phyloP scores from a whole-genome alignment of 2,329 filamentous ascomycete species.

The Penicillium occitanis region DNA sequence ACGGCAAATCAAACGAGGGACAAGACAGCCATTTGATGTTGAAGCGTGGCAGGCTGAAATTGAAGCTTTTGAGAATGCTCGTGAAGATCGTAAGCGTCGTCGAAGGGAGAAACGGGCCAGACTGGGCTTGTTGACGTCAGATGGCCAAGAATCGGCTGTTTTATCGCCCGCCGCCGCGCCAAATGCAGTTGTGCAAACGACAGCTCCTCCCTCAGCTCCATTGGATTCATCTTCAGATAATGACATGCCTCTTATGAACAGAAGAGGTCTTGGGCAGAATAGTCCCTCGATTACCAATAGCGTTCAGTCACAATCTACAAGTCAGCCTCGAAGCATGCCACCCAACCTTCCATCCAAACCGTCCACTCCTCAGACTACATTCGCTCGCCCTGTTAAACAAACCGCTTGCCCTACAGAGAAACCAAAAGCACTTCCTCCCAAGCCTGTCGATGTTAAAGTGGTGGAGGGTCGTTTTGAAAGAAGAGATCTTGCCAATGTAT shows the following conservation, averaged over 20 bases:
- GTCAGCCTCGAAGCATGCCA: neutral
- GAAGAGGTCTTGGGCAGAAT: neutral
- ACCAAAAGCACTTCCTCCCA: neutral
- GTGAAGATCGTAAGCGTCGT: slow-evolving; percentile 28
- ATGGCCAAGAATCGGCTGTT: neutral
- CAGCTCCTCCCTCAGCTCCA: neutral
- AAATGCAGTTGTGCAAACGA: neutral
- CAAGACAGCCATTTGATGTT: slow-evolving; percentile 35
- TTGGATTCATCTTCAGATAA: neutral
- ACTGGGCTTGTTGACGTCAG: slow-evolving; percentile 22
- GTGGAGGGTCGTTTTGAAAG: slow-evolving; percentile 6
- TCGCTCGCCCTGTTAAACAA: neutral
- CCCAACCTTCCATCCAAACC: neutral
- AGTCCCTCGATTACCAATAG: neutral
- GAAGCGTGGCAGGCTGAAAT: slow-evolving; percentile 32
- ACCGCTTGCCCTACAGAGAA: neutral
- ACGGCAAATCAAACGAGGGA: slow-evolving; percentile 32
- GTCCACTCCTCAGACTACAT: neutral
- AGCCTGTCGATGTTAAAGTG: slow-evolving; percentile 13
- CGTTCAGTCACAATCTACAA: neutral
- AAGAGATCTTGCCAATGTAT: slow-evolving; percentile 8
- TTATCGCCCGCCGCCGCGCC: neutral
- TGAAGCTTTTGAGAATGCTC: slow-evolving; percentile 25
- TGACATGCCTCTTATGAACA: neutral
- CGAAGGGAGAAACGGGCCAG: slow-evolving; percentile 32